phyloP scores from a whole-genome alignment of 2,329 filamentous ascomycete species.

The Colletotrichum tabaci region DNA sequence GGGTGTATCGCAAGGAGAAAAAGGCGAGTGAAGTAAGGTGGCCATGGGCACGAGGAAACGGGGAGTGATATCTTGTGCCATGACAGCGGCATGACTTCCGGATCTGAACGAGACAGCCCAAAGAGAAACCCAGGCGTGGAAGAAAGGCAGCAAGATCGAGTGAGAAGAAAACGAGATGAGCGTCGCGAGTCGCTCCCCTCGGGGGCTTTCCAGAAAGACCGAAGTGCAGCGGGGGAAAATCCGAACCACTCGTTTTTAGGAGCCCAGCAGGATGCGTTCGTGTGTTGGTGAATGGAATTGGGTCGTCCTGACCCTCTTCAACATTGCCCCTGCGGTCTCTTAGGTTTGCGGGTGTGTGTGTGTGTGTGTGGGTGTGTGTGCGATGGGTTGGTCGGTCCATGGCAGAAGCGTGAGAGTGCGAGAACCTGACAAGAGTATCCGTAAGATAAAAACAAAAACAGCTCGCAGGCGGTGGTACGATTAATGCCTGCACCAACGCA shows the following conservation, averaged over 20 bases:
- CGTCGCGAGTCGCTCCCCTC: neutral
- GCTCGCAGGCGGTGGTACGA: conserved; percentile 33
- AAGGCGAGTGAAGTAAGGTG: neutral
- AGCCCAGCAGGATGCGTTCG: neutral
- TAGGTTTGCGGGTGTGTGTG: neutral
- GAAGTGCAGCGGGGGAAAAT: neutral
- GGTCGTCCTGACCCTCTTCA: neutral
- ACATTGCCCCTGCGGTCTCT: neutral
- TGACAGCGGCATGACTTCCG: neutral
- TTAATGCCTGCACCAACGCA: conserved; percentile 39
- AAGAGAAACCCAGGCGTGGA: neutral
- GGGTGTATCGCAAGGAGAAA: neutral
- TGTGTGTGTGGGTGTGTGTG: neutral
- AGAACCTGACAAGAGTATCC: conserved; percentile 2
- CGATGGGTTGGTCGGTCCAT: neutral
- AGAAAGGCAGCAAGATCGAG: neutral
- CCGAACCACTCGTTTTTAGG: neutral
- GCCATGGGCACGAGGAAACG: neutral
- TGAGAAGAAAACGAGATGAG: neutral
- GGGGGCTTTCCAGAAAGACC: neutral
- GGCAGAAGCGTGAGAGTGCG: neutral
- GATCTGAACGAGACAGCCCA: neutral
- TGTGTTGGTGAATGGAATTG: neutral
- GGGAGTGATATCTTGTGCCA: neutral
- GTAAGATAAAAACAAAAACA: conserved; percentile 6